phyloP scores from a whole-genome alignment of 371 early-diverging fungal genomes.

The Mortierella sp. region DNA sequence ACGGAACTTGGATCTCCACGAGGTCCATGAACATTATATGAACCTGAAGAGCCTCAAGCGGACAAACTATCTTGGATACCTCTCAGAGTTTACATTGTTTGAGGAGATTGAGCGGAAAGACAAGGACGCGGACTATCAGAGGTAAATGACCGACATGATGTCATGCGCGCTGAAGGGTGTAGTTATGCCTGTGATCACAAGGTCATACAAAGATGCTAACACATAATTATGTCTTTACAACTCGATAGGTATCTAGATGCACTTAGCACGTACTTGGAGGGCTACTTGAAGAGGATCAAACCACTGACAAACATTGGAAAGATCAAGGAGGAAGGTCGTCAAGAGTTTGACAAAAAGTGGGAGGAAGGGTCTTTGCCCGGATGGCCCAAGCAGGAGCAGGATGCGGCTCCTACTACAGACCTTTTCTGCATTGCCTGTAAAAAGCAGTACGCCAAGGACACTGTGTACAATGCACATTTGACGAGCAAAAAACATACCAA shows the following conservation, averaged over 20 bases:
- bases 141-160: slow-evolving; percentile 54
- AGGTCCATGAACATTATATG: slow-evolving; percentile 80
- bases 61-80: slow-evolving; percentile 85
- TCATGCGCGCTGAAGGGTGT: background rate
- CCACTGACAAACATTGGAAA: slow-evolving; percentile 83
- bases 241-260: slow-evolving; percentile 74
- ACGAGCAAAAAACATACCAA: slow-evolving; percentile 93
- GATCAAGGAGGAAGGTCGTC: slow-evolving; percentile 63
- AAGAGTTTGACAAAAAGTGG: slow-evolving; percentile 77
- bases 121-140: slow-evolving; percentile 75
- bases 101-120: slow-evolving; percentile 70
- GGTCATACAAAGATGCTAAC: background rate
- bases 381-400: slow-evolving; percentile 68
- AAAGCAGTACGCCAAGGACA: slow-evolving; percentile 88
- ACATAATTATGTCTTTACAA: background rate
- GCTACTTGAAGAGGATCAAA: slow-evolving; percentile 81
- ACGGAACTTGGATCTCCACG: slow-evolving; percentile 89
- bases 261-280: slow-evolving; percentile 78
- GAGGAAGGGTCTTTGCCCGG: slow-evolving; percentile 68
- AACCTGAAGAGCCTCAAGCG: slow-evolving; percentile 85
- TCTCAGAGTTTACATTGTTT: slow-evolving; percentile 80
- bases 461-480: slow-evolving; percentile 89
- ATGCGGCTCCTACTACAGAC: slow-evolving; percentile 58
- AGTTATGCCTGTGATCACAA: background rate
- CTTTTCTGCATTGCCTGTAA: slow-evolving; percentile 89